Percentiles rank a stretch among this genome's conserved stretches.
Conservation (phyloP, 306 rosid genomes). For the Rubus parviflorus region DNA sequence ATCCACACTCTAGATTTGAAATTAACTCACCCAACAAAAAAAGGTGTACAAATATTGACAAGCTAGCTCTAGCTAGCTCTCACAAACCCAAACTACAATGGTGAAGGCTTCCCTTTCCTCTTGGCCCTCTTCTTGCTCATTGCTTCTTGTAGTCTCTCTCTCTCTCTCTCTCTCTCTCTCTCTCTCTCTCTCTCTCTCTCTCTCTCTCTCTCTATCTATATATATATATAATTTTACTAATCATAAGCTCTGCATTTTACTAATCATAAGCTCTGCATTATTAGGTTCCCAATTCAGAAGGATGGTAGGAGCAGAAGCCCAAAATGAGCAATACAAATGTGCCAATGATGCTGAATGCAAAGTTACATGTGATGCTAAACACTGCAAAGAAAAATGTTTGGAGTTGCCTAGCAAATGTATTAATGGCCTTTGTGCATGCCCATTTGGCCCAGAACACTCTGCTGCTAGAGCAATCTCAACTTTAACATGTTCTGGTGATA, state of each 20-base stretch:
- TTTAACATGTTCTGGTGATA: background rate
- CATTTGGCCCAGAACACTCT: background rate
- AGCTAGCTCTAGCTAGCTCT: background rate
- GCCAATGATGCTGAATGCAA: conserved; percentile 2
- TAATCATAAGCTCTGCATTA: background rate
- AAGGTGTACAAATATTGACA: background rate
- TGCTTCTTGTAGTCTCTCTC: background rate
- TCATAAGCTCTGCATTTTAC: too few relatives aligned
- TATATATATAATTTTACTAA: too few relatives aligned
- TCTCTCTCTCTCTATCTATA: too few relatives aligned
- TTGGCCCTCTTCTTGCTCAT: background rate
- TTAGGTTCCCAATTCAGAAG: background rate
- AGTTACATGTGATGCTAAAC: conserved; percentile 9
- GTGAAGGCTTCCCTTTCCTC: conserved; percentile 3
- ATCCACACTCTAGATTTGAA: background rate
- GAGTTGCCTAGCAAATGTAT: background rate
- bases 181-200: background rate
- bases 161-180: background rate
- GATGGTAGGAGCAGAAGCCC: conserved; percentile 9
- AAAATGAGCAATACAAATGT: conserved; percentile 5
- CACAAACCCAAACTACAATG: background rate
- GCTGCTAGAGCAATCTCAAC: background rate
- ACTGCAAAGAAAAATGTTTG: background rate
- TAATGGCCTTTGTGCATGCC: conserved; percentile 4
- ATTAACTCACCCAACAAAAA: background rate